These are phyloP conservation scores for Porcisia hertigi DNA, from an alignment of 208 protist species.

Conservation along the genomic window DNA sequence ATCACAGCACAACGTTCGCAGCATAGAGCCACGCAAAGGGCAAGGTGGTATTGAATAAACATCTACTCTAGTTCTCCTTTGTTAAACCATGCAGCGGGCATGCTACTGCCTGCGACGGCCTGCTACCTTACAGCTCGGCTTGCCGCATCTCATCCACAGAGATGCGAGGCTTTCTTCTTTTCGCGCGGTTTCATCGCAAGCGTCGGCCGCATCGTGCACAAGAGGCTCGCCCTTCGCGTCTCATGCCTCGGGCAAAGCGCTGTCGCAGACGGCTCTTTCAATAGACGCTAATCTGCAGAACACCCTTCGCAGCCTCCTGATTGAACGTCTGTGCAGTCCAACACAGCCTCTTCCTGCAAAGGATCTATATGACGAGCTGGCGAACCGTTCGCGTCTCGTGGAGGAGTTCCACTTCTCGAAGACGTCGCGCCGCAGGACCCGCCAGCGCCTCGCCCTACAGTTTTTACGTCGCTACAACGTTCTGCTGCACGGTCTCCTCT, in stretches of 20 bases:
- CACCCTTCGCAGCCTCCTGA: constrained; percentile 20
- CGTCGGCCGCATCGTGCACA: neutral
- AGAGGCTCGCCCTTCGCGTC: neutral
- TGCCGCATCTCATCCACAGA: neutral
- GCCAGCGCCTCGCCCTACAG: constrained; percentile 45
- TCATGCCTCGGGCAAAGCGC: neutral
- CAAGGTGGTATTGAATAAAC: neutral
- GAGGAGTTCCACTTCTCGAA: constrained; percentile 72
- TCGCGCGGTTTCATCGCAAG: neutral
- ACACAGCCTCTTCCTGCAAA: constrained; percentile 53
- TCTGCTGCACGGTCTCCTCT: constrained; percentile 83
- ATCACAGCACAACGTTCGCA: neutral
- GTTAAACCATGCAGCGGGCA: neutral
- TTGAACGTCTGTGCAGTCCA: constrained; percentile 55
- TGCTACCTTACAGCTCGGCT: neutral
- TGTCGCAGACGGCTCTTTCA: neutral
- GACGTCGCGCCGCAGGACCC: constrained; percentile 46
- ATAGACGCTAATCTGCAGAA: neutral
- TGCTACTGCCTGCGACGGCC: neutral
- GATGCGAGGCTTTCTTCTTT: neutral
- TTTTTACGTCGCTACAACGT: constrained; percentile 90
- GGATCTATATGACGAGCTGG: constrained; percentile 59
- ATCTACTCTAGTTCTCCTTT: neutral
- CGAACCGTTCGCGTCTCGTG: constrained; percentile 64
- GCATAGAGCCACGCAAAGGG: neutral